Percentiles rank a stretch among this genome's conserved stretches.
phyloP scores from a whole-genome alignment of 305 asterid species.

The Striga hermonthica region DNA sequence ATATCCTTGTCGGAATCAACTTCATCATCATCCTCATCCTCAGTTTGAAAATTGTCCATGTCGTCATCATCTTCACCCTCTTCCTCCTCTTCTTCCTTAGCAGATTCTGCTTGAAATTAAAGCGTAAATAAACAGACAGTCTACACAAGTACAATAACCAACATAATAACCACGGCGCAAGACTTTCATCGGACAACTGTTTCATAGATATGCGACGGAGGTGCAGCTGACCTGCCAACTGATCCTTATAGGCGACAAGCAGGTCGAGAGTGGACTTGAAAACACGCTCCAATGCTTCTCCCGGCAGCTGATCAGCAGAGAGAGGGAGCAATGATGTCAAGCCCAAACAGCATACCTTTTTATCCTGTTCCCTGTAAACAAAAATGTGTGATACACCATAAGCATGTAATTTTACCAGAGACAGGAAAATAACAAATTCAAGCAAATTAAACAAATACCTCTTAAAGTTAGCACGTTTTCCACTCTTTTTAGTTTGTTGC shows the following conservation, averaged over 20 bases:
- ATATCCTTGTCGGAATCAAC: conserved; percentile 80
- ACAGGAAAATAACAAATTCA: conserved; percentile 11
- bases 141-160: neutral
- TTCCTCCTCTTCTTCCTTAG: conserved; percentile 60
- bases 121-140: neutral
- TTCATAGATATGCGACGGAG: conserved; percentile 8
- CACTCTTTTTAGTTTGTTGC: conserved; percentile 82
- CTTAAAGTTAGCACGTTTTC: conserved; percentile 70
- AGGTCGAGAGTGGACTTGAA: conserved; percentile 89
- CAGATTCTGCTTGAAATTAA: conserved; percentile 53
- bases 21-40: conserved; percentile 47
- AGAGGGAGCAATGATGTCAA: conserved; percentile 91
- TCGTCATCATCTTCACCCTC: conserved; percentile 66
- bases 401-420: conserved; percentile 2
- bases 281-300: conserved; percentile 86
- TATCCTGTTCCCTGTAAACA: conserved; percentile 83
- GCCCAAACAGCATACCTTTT: conserved; percentile 94
- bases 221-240: conserved; percentile 69
- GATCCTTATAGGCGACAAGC: conserved; percentile 96
- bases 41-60: conserved; percentile 70
- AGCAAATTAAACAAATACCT: conserved; percentile 42
- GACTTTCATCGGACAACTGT: neutral
- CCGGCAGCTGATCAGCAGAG: conserved; percentile 84
- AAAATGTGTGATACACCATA: conserved; percentile 18
- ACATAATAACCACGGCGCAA: too few species aligned